These are phyloP conservation scores for Chaetomiaceae sp. DNA, from an alignment of 2,329 filamentous ascomycete species.

Conservation along the genomic window DNA sequence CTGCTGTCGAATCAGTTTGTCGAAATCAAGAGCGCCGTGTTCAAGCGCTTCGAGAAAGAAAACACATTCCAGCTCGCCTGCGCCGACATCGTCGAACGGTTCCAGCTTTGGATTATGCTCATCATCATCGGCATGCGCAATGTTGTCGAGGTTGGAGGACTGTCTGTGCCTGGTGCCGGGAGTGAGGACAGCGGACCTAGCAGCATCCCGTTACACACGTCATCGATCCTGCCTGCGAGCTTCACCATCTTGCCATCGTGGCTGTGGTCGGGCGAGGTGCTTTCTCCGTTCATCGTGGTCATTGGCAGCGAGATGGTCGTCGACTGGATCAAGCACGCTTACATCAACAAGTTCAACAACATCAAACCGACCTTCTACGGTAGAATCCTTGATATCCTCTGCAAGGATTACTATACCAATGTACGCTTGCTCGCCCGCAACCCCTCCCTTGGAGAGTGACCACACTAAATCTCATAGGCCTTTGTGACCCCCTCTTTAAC, in stretches of 20 bases:
- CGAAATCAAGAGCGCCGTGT: slow-evolving; percentile 96
- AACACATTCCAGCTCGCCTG: slow-evolving; percentile 96
- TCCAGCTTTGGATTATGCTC: slow-evolving; percentile 96
- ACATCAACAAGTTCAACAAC: slow-evolving; percentile 98
- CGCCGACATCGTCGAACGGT: slow-evolving; percentile 92
- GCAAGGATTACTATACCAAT: slow-evolving; percentile 97
- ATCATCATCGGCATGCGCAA: slow-evolving; percentile 95
- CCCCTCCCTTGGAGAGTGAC: background rate
- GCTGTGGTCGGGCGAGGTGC: slow-evolving; percentile 72
- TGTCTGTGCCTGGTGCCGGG: slow-evolving; percentile 59
- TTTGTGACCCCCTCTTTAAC: slow-evolving; percentile 89
- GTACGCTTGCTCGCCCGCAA: slow-evolving; percentile 42
- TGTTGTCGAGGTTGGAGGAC: slow-evolving; percentile 87
- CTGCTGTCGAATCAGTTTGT: slow-evolving; percentile 97
- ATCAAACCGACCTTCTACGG: slow-evolving; percentile 86
- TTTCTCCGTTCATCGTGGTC: slow-evolving; percentile 90
- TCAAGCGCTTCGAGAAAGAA: slow-evolving; percentile 98
- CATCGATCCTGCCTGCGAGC: slow-evolving; percentile 79
- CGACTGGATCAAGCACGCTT: slow-evolving; percentile 94
- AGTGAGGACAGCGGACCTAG: slow-evolving; percentile 47
- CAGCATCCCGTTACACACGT: slow-evolving; percentile 58
- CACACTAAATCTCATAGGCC: slow-evolving; percentile 52
- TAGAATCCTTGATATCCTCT: slow-evolving; percentile 85
- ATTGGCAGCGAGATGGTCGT: slow-evolving; percentile 95
- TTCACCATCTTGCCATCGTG: slow-evolving; percentile 86